Evolutionary conservation across 1,284 basidiomycete genomes (phyloP).

Genomic region (Tremellales sp.): DNA sequence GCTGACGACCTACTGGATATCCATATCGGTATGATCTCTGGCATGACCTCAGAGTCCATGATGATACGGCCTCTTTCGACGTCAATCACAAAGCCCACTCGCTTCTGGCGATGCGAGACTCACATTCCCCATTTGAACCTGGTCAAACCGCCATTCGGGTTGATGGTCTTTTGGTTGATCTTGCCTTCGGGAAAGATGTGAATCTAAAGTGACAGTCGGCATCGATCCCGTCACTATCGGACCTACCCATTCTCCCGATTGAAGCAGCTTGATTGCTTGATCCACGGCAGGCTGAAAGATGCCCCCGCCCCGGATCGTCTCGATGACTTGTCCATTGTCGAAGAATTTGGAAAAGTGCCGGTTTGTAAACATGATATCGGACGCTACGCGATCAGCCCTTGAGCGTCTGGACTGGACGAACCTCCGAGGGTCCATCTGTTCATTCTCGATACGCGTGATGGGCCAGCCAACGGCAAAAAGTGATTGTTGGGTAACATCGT

Average conservation of each 20-base stretch:
- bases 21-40: slow-evolving; percentile 92
- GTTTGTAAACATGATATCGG: slow-evolving; percentile 95
- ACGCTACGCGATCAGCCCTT: slow-evolving; percentile 52
- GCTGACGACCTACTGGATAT: slow-evolving; percentile 60
- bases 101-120: slow-evolving; percentile 44
- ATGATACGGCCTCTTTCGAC: slow-evolving; percentile 73
- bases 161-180: slow-evolving; percentile 69
- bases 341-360: slow-evolving; percentile 80
- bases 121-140: slow-evolving; percentile 97
- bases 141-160: slow-evolving; percentile 58
- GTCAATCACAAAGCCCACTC: no score
- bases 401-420: slow-evolving; percentile 6
- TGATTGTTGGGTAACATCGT: slow-evolving; percentile 65
- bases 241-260: slow-evolving; percentile 77
- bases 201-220: slow-evolving; percentile 54
- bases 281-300: slow-evolving; percentile 87
- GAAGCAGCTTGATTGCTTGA: slow-evolving; percentile 69
- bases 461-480: slow-evolving; percentile 52
- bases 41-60: slow-evolving; percentile 68
- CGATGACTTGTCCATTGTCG: slow-evolving; percentile 82
- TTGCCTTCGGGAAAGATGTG: slow-evolving; percentile 94
- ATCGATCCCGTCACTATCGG: background rate
- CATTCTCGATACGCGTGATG: slow-evolving; percentile 34
- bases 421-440: slow-evolving; percentile 46
- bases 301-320: slow-evolving; percentile 84